Percentiles rank a stretch among this genome's conserved stretches.
Evolutionary conservation across 805 yeast genomes (phyloP).

Genomic region (Metschnikowia lachancei): DNA sequence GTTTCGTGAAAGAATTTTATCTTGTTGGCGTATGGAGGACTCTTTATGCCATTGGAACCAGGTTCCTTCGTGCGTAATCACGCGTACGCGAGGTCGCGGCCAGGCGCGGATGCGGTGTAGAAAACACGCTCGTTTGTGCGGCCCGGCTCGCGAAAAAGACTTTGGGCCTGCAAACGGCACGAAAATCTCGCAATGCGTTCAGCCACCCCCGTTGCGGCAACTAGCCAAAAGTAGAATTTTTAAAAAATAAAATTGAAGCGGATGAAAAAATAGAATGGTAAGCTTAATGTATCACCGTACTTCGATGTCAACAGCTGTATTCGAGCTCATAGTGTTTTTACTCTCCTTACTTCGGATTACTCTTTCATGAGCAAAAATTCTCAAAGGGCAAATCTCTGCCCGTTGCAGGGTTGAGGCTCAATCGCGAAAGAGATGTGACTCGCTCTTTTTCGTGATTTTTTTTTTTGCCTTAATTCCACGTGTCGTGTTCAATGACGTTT

Average conservation of each 20-base stretch:
- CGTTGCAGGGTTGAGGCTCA: background rate
- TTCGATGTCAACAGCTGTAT: no score
- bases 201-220: no score
- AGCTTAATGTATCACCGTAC: no score
- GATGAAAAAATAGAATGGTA: no score
- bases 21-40: background rate
- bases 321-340: no score
- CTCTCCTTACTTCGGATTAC: no score
- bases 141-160: background rate
- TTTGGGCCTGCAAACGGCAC: background rate
- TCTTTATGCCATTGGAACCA: conserved; percentile 3
- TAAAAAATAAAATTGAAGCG: no score
- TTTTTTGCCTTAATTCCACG: background rate
- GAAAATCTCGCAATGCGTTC: no score
- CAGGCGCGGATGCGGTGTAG: background rate
- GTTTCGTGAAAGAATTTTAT: background rate
- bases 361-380: no score
- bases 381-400: background rate
- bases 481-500: background rate
- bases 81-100: conserved; percentile 9
- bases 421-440: background rate
- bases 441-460: background rate
- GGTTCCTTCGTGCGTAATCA: conserved; percentile 5
- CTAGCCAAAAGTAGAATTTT: no score
- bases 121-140: conserved; percentile 5